phyloP scores from a whole-genome alignment of 257 asterid genomes.

The Prunella vulgaris region DNA sequence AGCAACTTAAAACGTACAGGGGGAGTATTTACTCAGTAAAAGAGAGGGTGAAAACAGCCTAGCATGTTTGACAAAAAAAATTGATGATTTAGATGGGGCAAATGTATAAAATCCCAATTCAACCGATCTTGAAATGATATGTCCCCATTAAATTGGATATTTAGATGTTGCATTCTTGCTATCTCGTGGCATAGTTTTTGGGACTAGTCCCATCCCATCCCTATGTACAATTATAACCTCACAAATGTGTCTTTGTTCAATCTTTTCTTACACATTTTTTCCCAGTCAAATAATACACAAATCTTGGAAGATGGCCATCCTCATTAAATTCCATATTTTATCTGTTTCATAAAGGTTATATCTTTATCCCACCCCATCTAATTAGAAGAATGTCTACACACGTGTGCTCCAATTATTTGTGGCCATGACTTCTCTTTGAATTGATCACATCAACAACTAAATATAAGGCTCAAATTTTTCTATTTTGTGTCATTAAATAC shows the following conservation, averaged over 20 bases:
- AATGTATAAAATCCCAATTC: conserved; percentile 3
- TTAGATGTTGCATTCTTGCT: conserved; percentile 11
- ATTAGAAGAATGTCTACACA: conserved; percentile 42
- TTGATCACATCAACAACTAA: conserved; percentile 28
- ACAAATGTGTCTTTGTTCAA: conserved; percentile 9
- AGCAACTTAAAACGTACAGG: too few species aligned
- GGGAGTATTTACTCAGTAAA: too few species aligned
- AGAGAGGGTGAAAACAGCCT: too few species aligned
- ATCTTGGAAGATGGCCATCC: conserved; percentile 23
- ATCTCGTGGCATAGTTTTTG: conserved; percentile 21
- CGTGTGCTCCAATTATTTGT: conserved; percentile 35
- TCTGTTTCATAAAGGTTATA: conserved; percentile 8
- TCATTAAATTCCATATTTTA: conserved; percentile 19
- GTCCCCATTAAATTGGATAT: conserved; percentile 15
- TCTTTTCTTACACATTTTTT: background rate
- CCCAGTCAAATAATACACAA: conserved; percentile 24
- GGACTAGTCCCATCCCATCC: conserved; percentile 19
- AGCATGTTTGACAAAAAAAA: background rate
- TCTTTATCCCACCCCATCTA: conserved; percentile 22
- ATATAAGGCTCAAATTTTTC: background rate
- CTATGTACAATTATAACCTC: background rate
- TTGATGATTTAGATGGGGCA: conserved; percentile 11
- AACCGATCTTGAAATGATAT: conserved; percentile 16
- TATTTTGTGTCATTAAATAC: background rate
- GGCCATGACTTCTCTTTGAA: conserved; percentile 31